Conservation (phyloP, 768 basidiomycete species). For the Suillus subluteus region DNA sequence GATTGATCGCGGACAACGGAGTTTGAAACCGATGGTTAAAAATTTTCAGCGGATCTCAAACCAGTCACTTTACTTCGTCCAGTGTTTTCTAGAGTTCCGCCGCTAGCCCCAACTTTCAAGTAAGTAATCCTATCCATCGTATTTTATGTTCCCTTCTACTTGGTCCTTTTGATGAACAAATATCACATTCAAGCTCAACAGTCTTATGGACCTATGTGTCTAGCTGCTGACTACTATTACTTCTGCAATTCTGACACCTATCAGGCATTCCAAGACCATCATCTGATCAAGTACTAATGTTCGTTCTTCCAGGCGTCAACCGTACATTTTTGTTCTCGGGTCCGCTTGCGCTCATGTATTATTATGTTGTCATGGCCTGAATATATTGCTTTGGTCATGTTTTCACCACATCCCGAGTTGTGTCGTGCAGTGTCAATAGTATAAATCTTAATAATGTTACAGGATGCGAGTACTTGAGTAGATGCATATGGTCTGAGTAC, state of each 20-base stretch:
- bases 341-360: background rate
- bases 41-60: background rate
- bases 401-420: background rate
- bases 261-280: background rate
- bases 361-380: background rate
- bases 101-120: background rate
- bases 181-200: constrained; percentile 54
- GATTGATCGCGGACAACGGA: background rate
- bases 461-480: background rate
- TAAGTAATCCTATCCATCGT: background rate
- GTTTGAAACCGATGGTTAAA: background rate
- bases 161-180: constrained; percentile 38
- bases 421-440: background rate
- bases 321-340: background rate
- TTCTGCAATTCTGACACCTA: constrained; percentile 48
- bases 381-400: background rate
- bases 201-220: constrained; percentile 43
- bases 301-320: constrained; percentile 6
- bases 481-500: background rate
- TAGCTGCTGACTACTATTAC: constrained; percentile 43
- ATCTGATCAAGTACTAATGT: background rate
- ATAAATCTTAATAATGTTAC: background rate
- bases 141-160: background rate
- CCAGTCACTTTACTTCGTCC: background rate
- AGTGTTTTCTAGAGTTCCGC: background rate